phyloP scores from a whole-genome alignment of 1,139 yeast species.

The Blastobotrys raffinosifermentans region DNA sequence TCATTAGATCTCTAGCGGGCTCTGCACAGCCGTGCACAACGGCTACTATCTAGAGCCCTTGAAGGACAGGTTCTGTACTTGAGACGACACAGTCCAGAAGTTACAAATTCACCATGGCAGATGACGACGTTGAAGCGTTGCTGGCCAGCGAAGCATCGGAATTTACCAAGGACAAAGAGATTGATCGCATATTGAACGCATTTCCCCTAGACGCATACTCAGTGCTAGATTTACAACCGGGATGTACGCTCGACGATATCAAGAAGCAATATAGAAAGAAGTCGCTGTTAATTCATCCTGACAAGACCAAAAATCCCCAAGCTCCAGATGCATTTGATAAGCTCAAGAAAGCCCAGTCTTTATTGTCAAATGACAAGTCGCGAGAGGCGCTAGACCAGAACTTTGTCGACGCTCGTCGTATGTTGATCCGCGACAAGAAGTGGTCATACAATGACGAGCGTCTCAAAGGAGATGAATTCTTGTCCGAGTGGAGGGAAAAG shows the following conservation, averaged over 20 bases:
- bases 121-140: conserved; percentile 27
- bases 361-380: conserved; percentile 31
- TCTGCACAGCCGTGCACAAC: no score
- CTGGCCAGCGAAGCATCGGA: conserved; percentile 30
- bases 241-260: conserved; percentile 36
- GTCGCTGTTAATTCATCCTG: conserved; percentile 65
- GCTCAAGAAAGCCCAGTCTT: conserved; percentile 37
- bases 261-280: conserved; percentile 50
- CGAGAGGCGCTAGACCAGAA: conserved; percentile 37
- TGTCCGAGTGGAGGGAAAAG: conserved; percentile 36
- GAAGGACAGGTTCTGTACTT: no score
- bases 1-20: no score
- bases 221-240: conserved; percentile 50
- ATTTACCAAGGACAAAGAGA: conserved; percentile 43
- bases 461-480: conserved; percentile 37
- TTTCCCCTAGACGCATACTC: conserved; percentile 51
- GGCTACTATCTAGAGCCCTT: no score
- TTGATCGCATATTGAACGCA: conserved; percentile 46
- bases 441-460: conserved; percentile 39
- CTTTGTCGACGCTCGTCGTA: conserved; percentile 39
- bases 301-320: conserved; percentile 47
- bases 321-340: conserved; percentile 63
- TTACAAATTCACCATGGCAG: conserved; percentile 2
- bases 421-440: conserved; percentile 41
- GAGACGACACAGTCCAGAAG: no score